Evolutionary conservation across 192 early-diverging fungal species (phyloP), one percentile per base, ranked within the genome.

Genomic region (Jimgerdemannia lactiflua): DNA sequence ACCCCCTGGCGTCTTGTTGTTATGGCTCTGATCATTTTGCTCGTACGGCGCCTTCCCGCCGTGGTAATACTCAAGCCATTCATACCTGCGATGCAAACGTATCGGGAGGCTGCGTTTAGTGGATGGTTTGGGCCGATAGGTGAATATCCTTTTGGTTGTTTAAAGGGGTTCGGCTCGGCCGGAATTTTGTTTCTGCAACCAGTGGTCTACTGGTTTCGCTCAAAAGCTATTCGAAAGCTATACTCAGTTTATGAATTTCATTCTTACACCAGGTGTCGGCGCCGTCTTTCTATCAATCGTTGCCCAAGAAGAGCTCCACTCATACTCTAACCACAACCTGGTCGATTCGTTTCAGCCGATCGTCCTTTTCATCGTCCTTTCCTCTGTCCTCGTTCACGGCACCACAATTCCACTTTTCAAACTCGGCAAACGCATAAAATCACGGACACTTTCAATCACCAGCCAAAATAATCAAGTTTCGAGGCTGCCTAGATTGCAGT

Each of bases 121-220:
- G 95, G 95, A 9, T 98, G 94, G 94, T 98, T 98, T 75, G 96
- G 95, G 0, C 95, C 95, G 4, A 93, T 98, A 67, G 94, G 49
- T 14, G 14, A 59, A 14, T 59, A 59, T 59, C 14, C 6, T 59
- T 59, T 92, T 11, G 91, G 90, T 43, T 82, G 87, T 4, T 89
- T 89, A 40, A 29, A 17, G 39, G 20, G 9, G 20, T 9, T 29
- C 29, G 29, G 29, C 29, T 29, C 29, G 29, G 29, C 29, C 29
- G 29, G 29, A 29, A 29, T 29, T 29, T 29, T 29, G 29, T 29
- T 29, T 29, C 29, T 29, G 29, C 29, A 29, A 29, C 29, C 29
- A 29, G 29, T 1, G 29, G 1, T 29, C 29, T 29, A 29, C 0
- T 29, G 29, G 29, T 29, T 29, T 29, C 29, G 29, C 29, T 29